Evolutionary conservation across 1,284 basidiomycete genomes (phyloP).

Genomic region (Coniophora puteana): DNA sequence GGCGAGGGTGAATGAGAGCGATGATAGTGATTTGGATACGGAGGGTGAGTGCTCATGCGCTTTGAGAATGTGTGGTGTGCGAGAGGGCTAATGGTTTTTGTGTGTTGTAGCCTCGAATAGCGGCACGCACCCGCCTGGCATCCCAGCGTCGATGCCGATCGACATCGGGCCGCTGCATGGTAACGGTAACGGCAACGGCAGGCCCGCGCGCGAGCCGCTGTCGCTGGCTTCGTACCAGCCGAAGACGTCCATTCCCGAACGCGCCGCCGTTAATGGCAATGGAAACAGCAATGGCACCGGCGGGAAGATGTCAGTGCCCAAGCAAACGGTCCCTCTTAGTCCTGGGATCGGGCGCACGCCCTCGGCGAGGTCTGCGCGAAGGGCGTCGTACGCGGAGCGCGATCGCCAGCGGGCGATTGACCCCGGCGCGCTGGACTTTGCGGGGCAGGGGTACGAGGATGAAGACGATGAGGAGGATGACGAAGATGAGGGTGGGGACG

Average conservation of each 20-base stretch:
- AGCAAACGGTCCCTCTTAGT: slow-evolving; percentile 26
- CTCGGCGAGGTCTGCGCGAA: slow-evolving; percentile 50
- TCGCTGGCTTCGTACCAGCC: slow-evolving; percentile 54
- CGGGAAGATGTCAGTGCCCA: too few relatives aligned
- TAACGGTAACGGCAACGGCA: too few relatives aligned
- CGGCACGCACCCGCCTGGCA: slow-evolving; percentile 20
- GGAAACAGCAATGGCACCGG: too few relatives aligned
- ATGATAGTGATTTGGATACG: slow-evolving; percentile 19
- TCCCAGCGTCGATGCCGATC: slow-evolving; percentile 58
- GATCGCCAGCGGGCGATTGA: slow-evolving; percentile 60
- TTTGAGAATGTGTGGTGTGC: too few relatives aligned
- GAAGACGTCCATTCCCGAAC: slow-evolving; percentile 41
- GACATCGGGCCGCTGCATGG: slow-evolving; percentile 43
- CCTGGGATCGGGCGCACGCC: slow-evolving; percentile 18
- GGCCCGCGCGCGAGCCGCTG: slow-evolving; percentile 34
- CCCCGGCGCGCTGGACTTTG: slow-evolving; percentile 65
- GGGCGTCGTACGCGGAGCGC: slow-evolving; percentile 61
- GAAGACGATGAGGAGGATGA: slow-evolving; percentile 37
- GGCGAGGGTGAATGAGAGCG: slow-evolving; percentile 10
- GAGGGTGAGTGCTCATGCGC: slow-evolving; percentile 18
- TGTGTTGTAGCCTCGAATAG: slow-evolving; percentile 14
- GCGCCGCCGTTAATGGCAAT: slow-evolving; percentile 18
- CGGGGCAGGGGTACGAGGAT: slow-evolving; percentile 38
- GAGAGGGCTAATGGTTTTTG: too few relatives aligned
- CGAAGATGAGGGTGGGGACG: slow-evolving; percentile 20